phyloP scores from a whole-genome alignment of 1,284 basidiomycete species.

The Wolfiporia cocos region DNA sequence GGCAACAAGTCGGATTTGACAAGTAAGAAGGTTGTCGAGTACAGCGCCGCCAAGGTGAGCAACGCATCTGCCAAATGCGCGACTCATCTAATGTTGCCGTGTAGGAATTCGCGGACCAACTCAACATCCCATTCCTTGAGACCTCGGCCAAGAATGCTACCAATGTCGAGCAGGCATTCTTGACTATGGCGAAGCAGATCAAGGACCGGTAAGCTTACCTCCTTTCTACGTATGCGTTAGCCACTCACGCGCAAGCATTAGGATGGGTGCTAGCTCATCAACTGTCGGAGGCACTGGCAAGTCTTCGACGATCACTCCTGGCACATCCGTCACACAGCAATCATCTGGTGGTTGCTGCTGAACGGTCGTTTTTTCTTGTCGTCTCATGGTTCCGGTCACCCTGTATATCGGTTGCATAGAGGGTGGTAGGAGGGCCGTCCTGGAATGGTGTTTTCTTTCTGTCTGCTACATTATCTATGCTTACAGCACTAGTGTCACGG shows the following conservation, averaged over 20 bases:
- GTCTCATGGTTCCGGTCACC: conserved; percentile 5
- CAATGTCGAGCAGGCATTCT: conserved; percentile 99
- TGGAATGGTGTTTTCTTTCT: conserved; percentile 16
- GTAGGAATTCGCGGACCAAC: conserved; percentile 93
- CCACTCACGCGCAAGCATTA: conserved; percentile 23
- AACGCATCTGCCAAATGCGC: conserved; percentile 1
- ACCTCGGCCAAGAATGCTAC: conserved; percentile 99
- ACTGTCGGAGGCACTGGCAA: conserved; percentile 67
- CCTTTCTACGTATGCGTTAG: not conserved
- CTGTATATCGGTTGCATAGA: conserved; percentile 10
- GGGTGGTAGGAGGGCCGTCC: conserved; percentile 12
- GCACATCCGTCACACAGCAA: conserved; percentile 74
- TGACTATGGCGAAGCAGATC: conserved; percentile 99
- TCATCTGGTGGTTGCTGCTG: conserved; percentile 73
- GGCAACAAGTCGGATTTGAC: conserved; percentile 98
- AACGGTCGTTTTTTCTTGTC: conserved; percentile 15
- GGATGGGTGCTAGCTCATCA: conserved; percentile 75
- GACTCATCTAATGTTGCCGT: conserved; percentile 5
- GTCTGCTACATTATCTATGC: conserved; percentile 27
- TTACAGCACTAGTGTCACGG: conserved; percentile 18
- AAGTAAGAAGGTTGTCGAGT: conserved; percentile 99
- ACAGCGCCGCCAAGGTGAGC: conserved; percentile 89
- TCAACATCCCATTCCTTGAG: conserved; percentile 96
- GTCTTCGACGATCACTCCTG: conserved; percentile 63
- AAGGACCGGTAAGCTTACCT: conserved; percentile 75